Evolutionary conservation across 352 stramenopile species (phyloP).

Genomic region (Phytophthora pseudosyringae): DNA sequence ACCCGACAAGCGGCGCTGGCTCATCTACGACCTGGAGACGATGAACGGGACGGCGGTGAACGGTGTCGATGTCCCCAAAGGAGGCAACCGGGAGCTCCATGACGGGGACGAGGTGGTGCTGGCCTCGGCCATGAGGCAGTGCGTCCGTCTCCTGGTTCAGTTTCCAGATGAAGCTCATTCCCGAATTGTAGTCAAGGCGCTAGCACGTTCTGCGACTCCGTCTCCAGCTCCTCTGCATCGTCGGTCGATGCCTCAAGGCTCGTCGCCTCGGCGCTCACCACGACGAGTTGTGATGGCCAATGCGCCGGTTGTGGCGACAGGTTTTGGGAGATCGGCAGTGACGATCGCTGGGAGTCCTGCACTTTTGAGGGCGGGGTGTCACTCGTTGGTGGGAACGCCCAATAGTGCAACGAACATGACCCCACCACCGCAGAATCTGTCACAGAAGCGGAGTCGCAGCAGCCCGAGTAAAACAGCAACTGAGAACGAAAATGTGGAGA

Average conservation of each 20-base stretch:
- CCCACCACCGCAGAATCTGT: constrained; percentile 25
- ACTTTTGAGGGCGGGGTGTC: constrained; percentile 25
- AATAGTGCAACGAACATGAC: constrained; percentile 20
- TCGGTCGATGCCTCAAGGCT: neutral
- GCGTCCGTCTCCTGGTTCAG: constrained; percentile 58
- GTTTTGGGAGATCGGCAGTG: constrained; percentile 19
- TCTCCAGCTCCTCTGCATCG: constrained; percentile 22
- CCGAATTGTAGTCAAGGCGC: constrained; percentile 48
- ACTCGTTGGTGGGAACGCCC: constrained; percentile 10
- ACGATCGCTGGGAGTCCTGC: constrained; percentile 27
- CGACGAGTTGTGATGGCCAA: constrained; percentile 26
- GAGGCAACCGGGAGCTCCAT: constrained; percentile 65
- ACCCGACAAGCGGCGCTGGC: constrained; percentile 49
- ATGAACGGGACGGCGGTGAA: constrained; percentile 87
- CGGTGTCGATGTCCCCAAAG: constrained; percentile 58
- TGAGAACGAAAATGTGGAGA: constrained; percentile 31
- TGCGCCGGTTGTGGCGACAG: constrained; percentile 15
- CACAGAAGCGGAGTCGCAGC: constrained; percentile 37
- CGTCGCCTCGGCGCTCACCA: constrained; percentile 21
- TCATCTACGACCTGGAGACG: constrained; percentile 81
- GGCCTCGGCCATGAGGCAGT: constrained; percentile 67
- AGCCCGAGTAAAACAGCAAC: constrained; percentile 20
- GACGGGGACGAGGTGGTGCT: constrained; percentile 76
- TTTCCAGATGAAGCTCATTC: constrained; percentile 52
- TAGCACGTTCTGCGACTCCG: constrained; percentile 16